Evolutionary conservation across 148 eudicot species (phyloP).

Genomic region (Oxyria digyna): DNA sequence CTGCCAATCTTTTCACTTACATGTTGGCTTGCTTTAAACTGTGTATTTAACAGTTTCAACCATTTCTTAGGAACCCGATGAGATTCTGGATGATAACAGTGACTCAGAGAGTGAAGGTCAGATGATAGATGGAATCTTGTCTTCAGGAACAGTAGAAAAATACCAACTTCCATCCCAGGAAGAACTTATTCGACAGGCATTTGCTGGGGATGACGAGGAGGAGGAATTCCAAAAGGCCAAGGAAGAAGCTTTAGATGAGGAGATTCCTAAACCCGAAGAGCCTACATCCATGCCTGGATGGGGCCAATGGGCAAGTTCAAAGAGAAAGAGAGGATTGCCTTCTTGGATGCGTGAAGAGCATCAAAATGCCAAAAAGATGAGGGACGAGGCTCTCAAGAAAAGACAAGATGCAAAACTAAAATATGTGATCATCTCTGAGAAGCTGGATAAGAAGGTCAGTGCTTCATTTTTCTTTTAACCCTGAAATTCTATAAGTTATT

Average conservation of each 20-base stretch:
- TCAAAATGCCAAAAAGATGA: constrained; percentile 56
- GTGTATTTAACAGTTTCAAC: constrained; percentile 7
- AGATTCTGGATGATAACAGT: constrained; percentile 28
- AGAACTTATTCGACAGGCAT: constrained; percentile 72
- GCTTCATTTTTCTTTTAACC: neutral
- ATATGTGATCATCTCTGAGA: constrained; percentile 82
- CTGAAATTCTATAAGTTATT: no score
- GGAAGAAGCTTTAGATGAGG: constrained; percentile 60
- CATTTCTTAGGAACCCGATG: constrained; percentile 24
- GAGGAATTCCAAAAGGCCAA: constrained; percentile 70
- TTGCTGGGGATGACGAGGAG: constrained; percentile 97
- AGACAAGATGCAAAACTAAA: constrained; percentile 76
- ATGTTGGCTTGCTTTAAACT: neutral
- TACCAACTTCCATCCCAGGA: constrained; percentile 83
- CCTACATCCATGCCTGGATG: constrained; percentile 86
- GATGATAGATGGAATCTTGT: constrained; percentile 85
- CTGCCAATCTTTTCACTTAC: neutral
- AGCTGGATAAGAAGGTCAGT: constrained; percentile 78
- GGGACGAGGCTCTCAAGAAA: constrained; percentile 68
- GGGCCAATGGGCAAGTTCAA: constrained; percentile 88
- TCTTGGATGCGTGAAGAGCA: constrained; percentile 79
- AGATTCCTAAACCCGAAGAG: constrained; percentile 87
- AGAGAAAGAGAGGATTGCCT: constrained; percentile 73
- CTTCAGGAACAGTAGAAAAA: constrained; percentile 47
- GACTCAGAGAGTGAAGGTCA: constrained; percentile 63